Base-by-base conservation (phyloP, 2,329 filamentous ascomycete genomes). In the Elsinoe arachidis region DNA sequence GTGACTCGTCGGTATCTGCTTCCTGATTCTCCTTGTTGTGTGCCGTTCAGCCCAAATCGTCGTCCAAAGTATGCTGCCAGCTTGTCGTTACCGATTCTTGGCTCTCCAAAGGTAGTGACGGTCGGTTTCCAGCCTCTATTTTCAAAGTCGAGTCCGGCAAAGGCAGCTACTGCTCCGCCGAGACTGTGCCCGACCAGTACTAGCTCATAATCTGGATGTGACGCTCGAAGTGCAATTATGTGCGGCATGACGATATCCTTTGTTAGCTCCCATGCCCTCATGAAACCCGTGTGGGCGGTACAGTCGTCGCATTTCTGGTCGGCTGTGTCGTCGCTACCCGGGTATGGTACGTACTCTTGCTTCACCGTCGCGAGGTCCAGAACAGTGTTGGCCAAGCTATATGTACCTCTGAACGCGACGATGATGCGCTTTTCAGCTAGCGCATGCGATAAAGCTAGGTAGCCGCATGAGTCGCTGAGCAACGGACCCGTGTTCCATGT, bases 41-140 rank as follows among this genome's bases (percentile, higher is more conserved):
- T 63, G 43, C 68, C 63, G 58, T 66, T 63, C 6, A 70, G 59
- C 9, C 65, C 60, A 68, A 85, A 84, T 3, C 73, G 70, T 4
- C 68, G 62, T 61, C 84, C 76, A n/a, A 84, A 70, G 64, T 81
- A 85, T 4, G 69, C 63, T 12, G 72, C 77, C 41, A 85, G 70
- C 2, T 69, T 74, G 43, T 69, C 65, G 63, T 85, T 85, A 1
- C 82, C 82, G 2, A 84, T 66, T 41, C 79, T 75, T 17, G 93
- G 93, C 72, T 97, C 90, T 9, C 93, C 93, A 71, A 96, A 99
- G 0, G 93, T 97, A 4, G 92, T 97, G 39, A 95, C 83, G 12
- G 78, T 72, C 2, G 91, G 83, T 7, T 85, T 72, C 84, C 86
- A 93, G 15, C 87, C 89, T n/a, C 86, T 76, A 0, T 84, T 80